Evolutionary conservation across 768 basidiomycete species (phyloP).

Genomic region (Pulveroboletus ravenelii): DNA sequence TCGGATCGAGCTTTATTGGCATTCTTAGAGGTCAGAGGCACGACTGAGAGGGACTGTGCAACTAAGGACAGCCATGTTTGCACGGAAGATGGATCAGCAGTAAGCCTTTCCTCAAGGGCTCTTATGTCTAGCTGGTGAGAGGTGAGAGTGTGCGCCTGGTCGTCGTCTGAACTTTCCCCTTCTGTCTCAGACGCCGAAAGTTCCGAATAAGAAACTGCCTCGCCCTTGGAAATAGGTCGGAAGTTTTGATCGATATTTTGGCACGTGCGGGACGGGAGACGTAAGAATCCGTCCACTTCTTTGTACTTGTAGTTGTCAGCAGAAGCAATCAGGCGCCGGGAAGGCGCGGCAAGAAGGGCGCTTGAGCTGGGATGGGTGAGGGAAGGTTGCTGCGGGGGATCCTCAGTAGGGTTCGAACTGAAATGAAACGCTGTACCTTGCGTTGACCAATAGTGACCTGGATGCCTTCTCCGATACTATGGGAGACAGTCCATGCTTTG

Average conservation of each 20-base stretch:
- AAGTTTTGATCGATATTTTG: constrained; percentile 39
- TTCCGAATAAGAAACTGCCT: constrained; percentile 32
- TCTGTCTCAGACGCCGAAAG: constrained; percentile 29
- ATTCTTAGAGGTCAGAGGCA: constrained; percentile 64
- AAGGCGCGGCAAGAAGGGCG: constrained; percentile 47
- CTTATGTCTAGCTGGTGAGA: constrained; percentile 59
- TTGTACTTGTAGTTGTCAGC: constrained; percentile 43
- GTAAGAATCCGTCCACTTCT: constrained; percentile 66
- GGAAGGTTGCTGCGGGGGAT: constrained; percentile 36
- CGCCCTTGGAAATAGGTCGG: constrained; percentile 42
- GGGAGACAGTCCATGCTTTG: constrained; percentile 43
- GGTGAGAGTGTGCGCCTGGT: constrained; percentile 33
- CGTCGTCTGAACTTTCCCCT: constrained; percentile 35
- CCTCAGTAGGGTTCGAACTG: constrained; percentile 4
- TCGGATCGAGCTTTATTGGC: constrained; percentile 64
- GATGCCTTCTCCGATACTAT: constrained; percentile 56
- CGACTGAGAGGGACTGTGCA: constrained; percentile 55
- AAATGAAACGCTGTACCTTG: constrained; percentile 33
- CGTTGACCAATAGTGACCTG: constrained; percentile 47
- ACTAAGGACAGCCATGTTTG: constrained; percentile 62
- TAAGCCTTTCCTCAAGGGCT: constrained; percentile 51
- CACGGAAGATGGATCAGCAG: constrained; percentile 46
- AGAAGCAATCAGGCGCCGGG: constrained; percentile 42
- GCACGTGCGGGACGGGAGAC: constrained; percentile 43
- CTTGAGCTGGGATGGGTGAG: constrained; percentile 57